Conservation (phyloP, 148 eudicot species). For the Rhododendron griersonianum region DNA sequence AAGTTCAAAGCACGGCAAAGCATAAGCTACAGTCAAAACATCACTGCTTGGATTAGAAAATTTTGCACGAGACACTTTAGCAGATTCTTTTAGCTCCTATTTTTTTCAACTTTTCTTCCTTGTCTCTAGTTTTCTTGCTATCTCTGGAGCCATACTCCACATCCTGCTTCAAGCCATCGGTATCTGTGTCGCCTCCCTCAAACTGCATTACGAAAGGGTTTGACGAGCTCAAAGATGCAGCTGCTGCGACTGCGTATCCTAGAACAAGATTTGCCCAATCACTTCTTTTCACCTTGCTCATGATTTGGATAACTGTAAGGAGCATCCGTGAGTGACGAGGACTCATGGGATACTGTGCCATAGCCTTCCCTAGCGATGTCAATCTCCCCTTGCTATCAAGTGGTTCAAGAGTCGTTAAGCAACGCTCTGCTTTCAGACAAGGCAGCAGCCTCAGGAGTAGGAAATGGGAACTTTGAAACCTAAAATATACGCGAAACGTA, state of each 20-base stretch:
- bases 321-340: conserved; percentile 91
- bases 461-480: conserved; percentile 86
- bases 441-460: conserved; percentile 57
- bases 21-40: conserved; percentile 66
- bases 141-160: conserved; percentile 5
- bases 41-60: conserved; percentile 78
- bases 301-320: conserved; percentile 65
- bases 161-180: conserved; percentile 19
- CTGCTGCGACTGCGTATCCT: conserved; percentile 74
- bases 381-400: conserved; percentile 59
- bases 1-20: conserved; percentile 75
- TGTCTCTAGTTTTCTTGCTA: conserved; percentile 12
- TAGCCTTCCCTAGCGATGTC: conserved; percentile 79
- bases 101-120: conserved; percentile 31
- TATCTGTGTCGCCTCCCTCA: conserved; percentile 32
- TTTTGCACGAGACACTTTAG: conserved; percentile 48
- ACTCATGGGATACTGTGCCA: conserved; percentile 84
- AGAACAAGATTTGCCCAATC: conserved; percentile 52
- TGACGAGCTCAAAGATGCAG: conserved; percentile 78
- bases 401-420: conserved; percentile 84
- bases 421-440: conserved; percentile 58
- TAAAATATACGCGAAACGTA: conserved; percentile 14
- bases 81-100: conserved; percentile 57
- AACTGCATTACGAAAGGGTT: conserved; percentile 63
- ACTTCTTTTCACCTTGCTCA: conserved; percentile 33